These are phyloP conservation scores for Sporisorium exsertum DNA, from an alignment of 1,284 basidiomycete genomes.

Conservation along the genomic window DNA sequence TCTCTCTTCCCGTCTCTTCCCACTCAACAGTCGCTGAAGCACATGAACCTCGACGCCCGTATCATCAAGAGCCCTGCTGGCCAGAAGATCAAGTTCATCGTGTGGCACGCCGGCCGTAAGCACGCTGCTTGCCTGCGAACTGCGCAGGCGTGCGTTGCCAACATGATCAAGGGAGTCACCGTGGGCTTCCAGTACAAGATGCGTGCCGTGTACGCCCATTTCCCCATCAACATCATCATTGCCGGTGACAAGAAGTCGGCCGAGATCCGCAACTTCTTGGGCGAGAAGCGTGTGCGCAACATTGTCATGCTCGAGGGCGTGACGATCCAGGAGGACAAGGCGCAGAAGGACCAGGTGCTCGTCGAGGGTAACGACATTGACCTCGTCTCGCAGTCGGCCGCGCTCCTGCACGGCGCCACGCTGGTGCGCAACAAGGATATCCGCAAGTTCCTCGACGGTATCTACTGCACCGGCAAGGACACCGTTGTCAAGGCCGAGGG, in stretches of 20 bases:
- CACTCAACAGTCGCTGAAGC: slow-evolving; percentile 68
- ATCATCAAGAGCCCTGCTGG: slow-evolving; percentile 71
- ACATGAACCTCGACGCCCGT: slow-evolving; percentile 70
- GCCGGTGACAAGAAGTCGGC: slow-evolving; percentile 81
- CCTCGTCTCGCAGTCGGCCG: slow-evolving; percentile 68
- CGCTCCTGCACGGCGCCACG: slow-evolving; percentile 67
- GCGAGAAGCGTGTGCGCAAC: slow-evolving; percentile 90
- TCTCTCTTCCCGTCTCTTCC: slow-evolving; percentile 69
- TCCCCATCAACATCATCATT: slow-evolving; percentile 99
- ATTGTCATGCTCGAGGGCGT: slow-evolving; percentile 93
- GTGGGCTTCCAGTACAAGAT: slow-evolving; percentile 99
- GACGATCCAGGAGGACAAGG: slow-evolving; percentile 86
- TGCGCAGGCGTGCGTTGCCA: slow-evolving; percentile 91
- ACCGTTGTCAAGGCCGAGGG: slow-evolving; percentile 72
- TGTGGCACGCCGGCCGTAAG: slow-evolving; percentile 98
- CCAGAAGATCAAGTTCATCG: slow-evolving; percentile 87
- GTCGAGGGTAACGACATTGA: slow-evolving; percentile 73
- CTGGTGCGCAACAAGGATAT: slow-evolving; percentile 72
- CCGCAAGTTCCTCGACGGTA: slow-evolving; percentile 73
- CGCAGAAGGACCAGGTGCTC: slow-evolving; percentile 82
- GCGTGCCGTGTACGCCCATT: slow-evolving; percentile 94
- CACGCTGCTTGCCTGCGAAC: slow-evolving; percentile 98
- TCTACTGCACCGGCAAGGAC: slow-evolving; percentile 90
- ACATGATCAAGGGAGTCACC: slow-evolving; percentile 88
- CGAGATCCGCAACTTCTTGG: slow-evolving; percentile 99